Evolutionary conservation across 495 filamentous ascomycete genomes (phyloP).

Genomic region (Penicillium longicatenatum): DNA sequence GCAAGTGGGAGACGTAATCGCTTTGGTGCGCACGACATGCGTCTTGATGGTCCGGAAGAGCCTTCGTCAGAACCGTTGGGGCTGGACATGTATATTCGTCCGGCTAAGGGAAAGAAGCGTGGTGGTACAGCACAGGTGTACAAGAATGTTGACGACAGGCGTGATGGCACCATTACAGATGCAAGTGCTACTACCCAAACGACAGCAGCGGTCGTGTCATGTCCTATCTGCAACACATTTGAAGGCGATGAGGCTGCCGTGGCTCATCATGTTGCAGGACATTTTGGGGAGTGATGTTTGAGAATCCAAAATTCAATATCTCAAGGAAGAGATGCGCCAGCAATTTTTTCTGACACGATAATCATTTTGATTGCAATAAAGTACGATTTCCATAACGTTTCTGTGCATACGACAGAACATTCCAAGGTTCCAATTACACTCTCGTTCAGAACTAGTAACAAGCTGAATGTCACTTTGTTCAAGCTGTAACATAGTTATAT

Average conservation of each 20-base stretch:
- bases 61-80: slow-evolving; percentile 11
- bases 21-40: slow-evolving; percentile 12
- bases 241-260: slow-evolving; percentile 32
- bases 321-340: too few relatives aligned
- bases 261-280: slow-evolving; percentile 32
- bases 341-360: too few relatives aligned
- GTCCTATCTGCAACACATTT: slow-evolving; percentile 30
- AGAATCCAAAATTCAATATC: too few relatives aligned
- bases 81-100: slow-evolving; percentile 16
- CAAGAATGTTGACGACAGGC: not conserved
- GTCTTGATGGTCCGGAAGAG: slow-evolving; percentile 13
- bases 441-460: too few relatives aligned
- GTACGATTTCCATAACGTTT: too few relatives aligned
- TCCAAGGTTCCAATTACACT: too few relatives aligned
- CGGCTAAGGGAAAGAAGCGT: slow-evolving; percentile 13
- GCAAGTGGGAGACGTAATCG: slow-evolving; percentile 9
- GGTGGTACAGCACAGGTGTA: slow-evolving; percentile 4
- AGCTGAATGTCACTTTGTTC: too few relatives aligned
- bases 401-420: too few relatives aligned
- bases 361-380: too few relatives aligned
- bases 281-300: slow-evolving; percentile 30
- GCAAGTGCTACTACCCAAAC: not conserved
- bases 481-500: too few relatives aligned
- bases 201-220: slow-evolving; percentile 5
- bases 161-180: not conserved